phyloP scores from a whole-genome alignment of 2,329 filamentous ascomycete species.

The Cladorrhinum sp. region DNA sequence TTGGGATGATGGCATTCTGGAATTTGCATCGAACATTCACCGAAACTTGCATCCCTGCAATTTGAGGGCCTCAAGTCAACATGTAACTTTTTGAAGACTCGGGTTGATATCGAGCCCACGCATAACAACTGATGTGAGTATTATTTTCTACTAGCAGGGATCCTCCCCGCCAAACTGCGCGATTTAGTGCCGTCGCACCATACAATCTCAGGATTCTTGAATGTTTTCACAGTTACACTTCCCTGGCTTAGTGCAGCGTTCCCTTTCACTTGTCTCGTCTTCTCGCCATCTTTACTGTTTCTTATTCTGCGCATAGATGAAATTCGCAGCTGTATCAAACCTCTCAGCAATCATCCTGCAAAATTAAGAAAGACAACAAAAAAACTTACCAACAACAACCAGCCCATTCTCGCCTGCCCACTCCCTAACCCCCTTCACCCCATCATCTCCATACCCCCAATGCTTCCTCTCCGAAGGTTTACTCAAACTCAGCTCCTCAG shows the following conservation, averaged over 20 bases:
- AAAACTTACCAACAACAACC: conserved; percentile 39
- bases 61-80: neutral
- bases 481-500: conserved; percentile 33
- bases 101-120: too few species aligned
- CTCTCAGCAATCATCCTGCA: conserved; percentile 6
- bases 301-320: conserved; percentile 40
- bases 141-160: too few species aligned
- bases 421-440: conserved; percentile 34
- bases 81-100: too few species aligned
- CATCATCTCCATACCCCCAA: conserved; percentile 39
- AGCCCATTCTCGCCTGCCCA: conserved; percentile 43
- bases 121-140: too few species aligned
- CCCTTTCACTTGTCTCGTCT: neutral
- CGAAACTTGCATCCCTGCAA: neutral
- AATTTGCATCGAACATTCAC: neutral
- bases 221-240: too few species aligned
- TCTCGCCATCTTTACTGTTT: conserved; percentile 30
- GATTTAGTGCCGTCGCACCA: too few species aligned
- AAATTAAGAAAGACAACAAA: neutral
- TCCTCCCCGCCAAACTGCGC: too few species aligned
- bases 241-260: too few species aligned
- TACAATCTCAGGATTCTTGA: too few species aligned
- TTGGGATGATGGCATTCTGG: neutral
- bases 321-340: conserved; percentile 37
- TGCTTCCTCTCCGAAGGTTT: conserved; percentile 38